A percentile compares a stretch with the other conserved stretches of the same genome.
Evolutionary conservation across 139 green algal species (phyloP).

Genomic region (Parachlorella kessleri): DNA sequence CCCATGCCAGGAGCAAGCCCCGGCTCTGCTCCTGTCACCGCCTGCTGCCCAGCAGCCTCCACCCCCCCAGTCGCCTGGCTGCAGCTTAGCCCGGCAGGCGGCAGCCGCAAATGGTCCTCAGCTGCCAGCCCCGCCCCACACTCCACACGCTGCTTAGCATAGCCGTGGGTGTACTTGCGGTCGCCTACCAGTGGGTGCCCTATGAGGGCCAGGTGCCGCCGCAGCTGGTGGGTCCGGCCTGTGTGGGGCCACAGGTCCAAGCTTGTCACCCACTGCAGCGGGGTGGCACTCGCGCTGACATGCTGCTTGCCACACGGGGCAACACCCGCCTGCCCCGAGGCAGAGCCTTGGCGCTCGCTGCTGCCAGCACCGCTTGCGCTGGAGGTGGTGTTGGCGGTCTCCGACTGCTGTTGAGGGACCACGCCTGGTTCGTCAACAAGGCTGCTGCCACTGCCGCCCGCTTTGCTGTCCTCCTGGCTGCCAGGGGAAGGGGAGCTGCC

Average conservation of each 20-base stretch:
- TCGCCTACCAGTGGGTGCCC: slow-evolving; percentile 71
- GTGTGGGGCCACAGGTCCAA: slow-evolving; percentile 68
- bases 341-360: background rate
- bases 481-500: background rate
- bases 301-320: too few species aligned
- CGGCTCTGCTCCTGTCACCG: background rate
- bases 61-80: background rate
- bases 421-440: too few species aligned
- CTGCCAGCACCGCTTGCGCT: background rate
- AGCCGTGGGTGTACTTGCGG: slow-evolving; percentile 44
- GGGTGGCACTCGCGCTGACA: too few species aligned
- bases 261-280: slow-evolving; percentile 46
- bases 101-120: background rate
- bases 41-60: background rate
- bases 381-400: background rate
- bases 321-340: background rate
- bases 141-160: slow-evolving; percentile 5
- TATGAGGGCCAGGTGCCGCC: slow-evolving; percentile 71
- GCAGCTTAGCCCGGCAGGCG: background rate
- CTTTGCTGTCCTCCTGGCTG: background rate
- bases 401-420: too few species aligned
- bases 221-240: slow-evolving; percentile 74
- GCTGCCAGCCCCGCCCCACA: background rate
- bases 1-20: background rate
- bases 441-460: too few species aligned